Base-by-base conservation (phyloP, 768 basidiomycete species). In the Hericium coralloides region DNA sequence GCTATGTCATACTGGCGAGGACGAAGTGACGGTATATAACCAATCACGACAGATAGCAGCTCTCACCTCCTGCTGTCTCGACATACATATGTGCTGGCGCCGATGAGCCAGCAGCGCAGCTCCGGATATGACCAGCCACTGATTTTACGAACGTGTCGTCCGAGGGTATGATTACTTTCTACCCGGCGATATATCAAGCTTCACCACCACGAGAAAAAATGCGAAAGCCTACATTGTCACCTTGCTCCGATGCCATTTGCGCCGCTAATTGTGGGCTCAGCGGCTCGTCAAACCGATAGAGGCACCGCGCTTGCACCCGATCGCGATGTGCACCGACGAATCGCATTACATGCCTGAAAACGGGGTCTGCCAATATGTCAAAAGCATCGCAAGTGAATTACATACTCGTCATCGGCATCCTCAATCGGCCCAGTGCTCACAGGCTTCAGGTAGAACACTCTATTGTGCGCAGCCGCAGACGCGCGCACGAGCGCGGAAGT, bases 41-140 rank as follows among this genome's bases (percentile, higher is more conserved):
- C 15, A 56, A 58, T 55, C 60, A 58, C 57, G 50, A 55, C 52
- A 9, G 38, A 47, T 26, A 38, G 54, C 36, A 41, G 17, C 18
- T 63, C 82, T 76, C 70, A 92, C 95, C 95, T 81, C 95, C 95
- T 14, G 95, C 95, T 9, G 95, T 95, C 71, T 98, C 95, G 49
- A 98, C 73, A 64, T 87, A 98, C 76, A 94, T 79, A 64, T 87
- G 81, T 2, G 78, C 74, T 12, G 62, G 64, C 10, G 64, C 63
- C 2, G 56, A 61, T 20, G 64, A 52, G 1, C 58, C 60, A 4
- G 66, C 61, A 1, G 85, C 84, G 64, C 81, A 81, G 23, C 69
- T 59, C 37, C 76, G 74, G n/a, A 91, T 80, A 62, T 88, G 79
- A 38, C 72, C 71, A 2, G 84, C 77, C 25, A 95, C 74, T 2